These are phyloP conservation scores for Triangularia verruculosa DNA, from an alignment of 2,329 filamentous ascomycete genomes.

Conservation along the genomic window DNA sequence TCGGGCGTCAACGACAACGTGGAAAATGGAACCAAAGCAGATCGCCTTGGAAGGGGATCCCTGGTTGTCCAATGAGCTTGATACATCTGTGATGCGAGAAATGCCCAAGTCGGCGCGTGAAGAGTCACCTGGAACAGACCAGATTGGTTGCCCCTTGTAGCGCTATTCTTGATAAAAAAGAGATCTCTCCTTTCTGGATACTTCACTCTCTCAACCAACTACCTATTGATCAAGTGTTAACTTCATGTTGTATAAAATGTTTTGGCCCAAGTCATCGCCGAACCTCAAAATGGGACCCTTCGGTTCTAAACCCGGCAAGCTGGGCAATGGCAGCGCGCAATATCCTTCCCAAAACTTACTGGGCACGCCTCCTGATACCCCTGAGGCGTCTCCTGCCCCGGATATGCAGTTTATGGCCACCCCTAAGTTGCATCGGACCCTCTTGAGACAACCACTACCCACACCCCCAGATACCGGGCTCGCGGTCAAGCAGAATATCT, in stretches of 20 bases:
- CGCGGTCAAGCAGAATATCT: neutral
- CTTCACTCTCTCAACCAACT: neutral
- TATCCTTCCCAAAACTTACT: neutral
- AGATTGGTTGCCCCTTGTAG: neutral
- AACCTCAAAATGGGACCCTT: neutral
- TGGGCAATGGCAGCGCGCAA: neutral
- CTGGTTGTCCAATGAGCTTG: slow-evolving; percentile 4
- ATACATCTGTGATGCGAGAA: slow-evolving; percentile 7
- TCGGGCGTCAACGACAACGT: slow-evolving; percentile 8
- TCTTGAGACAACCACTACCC: neutral
- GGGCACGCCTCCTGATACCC: neutral
- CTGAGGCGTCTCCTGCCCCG: neutral
- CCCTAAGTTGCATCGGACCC: neutral
- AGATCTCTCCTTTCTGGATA: neutral
- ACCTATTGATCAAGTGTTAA: neutral
- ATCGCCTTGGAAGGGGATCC: neutral
- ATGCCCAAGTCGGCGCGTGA: neutral
- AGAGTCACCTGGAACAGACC: slow-evolving; percentile 2
- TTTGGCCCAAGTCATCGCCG: neutral
- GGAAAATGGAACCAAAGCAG: neutral
- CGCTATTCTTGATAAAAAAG: neutral
- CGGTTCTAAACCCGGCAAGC: neutral
- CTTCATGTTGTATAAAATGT: neutral
- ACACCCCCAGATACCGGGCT: neutral
- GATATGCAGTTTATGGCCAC: neutral